These are phyloP conservation scores for Talaromyces sp. DNA, from an alignment of 2,329 filamentous ascomycete genomes.

Conservation along the genomic window DNA sequence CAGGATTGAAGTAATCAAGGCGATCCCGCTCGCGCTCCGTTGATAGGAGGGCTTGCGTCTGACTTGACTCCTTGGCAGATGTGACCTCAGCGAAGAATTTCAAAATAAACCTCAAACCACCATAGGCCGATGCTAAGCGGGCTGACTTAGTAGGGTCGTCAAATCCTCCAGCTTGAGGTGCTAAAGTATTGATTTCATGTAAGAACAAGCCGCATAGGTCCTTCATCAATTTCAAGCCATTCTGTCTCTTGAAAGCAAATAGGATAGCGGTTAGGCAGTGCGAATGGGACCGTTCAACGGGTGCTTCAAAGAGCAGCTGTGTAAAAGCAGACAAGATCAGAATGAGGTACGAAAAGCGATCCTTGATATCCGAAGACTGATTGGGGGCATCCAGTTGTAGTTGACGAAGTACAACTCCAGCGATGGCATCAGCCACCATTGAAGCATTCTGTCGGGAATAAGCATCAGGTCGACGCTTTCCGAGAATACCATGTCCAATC, in stretches of 20 bases:
- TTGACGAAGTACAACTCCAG: slow-evolving; percentile 64
- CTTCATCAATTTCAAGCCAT: slow-evolving; percentile 70
- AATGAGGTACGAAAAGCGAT: slow-evolving; percentile 72
- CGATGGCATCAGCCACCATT: slow-evolving; percentile 63
- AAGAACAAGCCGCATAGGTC: slow-evolving; percentile 66
- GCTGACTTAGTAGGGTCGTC: slow-evolving; percentile 39
- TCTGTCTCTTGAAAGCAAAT: slow-evolving; percentile 76
- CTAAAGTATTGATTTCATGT: slow-evolving; percentile 49
- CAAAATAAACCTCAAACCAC: slow-evolving; percentile 74
- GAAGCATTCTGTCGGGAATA: slow-evolving; percentile 58
- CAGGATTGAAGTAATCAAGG: slow-evolving; percentile 58
- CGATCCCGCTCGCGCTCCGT: slow-evolving; percentile 53
- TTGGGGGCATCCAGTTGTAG: slow-evolving; percentile 50
- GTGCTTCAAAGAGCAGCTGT: slow-evolving; percentile 68
- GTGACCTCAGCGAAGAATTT: slow-evolving; percentile 73
- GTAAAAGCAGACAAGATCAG: slow-evolving; percentile 72
- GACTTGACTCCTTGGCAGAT: slow-evolving; percentile 70
- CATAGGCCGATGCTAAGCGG: slow-evolving; percentile 49
- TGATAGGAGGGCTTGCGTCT: slow-evolving; percentile 51
- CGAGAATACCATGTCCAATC: slow-evolving; percentile 73
- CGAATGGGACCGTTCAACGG: slow-evolving; percentile 47
- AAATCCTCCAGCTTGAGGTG: slow-evolving; percentile 39
- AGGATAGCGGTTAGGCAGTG: slow-evolving; percentile 66
- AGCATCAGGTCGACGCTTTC: slow-evolving; percentile 65
- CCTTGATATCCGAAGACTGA: slow-evolving; percentile 50